These are phyloP conservation scores for Saitozyma podzolica DNA, from an alignment of 768 basidiomycete genomes.

Conservation along the genomic window DNA sequence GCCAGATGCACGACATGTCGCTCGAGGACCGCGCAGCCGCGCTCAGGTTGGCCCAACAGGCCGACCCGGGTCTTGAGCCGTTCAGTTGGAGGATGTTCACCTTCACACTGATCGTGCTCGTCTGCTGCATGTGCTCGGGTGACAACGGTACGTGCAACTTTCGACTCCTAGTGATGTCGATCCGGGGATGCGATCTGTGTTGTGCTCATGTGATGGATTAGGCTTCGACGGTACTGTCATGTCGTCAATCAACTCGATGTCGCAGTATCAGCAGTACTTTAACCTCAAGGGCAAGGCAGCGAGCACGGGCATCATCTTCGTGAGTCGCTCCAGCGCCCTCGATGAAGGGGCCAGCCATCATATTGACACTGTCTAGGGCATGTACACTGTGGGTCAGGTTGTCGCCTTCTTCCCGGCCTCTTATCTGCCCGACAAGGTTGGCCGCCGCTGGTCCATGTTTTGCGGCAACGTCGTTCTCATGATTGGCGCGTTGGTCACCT, in stretches of 20 bases:
- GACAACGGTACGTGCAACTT: slow-evolving; percentile 26
- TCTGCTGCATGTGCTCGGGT: slow-evolving; percentile 11
- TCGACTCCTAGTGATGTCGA: too few relatives aligned
- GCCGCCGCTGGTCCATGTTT: slow-evolving; percentile 60
- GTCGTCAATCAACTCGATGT: slow-evolving; percentile 61
- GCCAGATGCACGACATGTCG: slow-evolving; percentile 13
- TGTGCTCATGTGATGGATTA: too few relatives aligned
- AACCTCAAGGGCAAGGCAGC: slow-evolving; percentile 56
- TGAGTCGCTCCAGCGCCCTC: too few relatives aligned
- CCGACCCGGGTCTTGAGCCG: slow-evolving; percentile 20
- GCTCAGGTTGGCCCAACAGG: slow-evolving; percentile 13
- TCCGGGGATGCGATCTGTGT: too few relatives aligned
- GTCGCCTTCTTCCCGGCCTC: slow-evolving; percentile 45
- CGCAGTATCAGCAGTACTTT: slow-evolving; percentile 57
- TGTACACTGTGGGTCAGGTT: slow-evolving; percentile 56
- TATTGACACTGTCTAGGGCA: slow-evolving; percentile 45
- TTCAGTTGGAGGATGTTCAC: slow-evolving; percentile 2
- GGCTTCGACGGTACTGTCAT: slow-evolving; percentile 64
- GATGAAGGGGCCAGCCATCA: too few relatives aligned
- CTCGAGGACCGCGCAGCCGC: slow-evolving; percentile 25
- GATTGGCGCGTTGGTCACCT: slow-evolving; percentile 58
- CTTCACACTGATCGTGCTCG: slow-evolving; percentile 8
- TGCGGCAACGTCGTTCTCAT: slow-evolving; percentile 56
- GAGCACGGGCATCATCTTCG: slow-evolving; percentile 56
- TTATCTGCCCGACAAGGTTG: slow-evolving; percentile 58